Percentiles rank a stretch among this genome's conserved stretches.
Conservation (phyloP, 306 rosid genomes). For the Dicorynia guianensis region DNA sequence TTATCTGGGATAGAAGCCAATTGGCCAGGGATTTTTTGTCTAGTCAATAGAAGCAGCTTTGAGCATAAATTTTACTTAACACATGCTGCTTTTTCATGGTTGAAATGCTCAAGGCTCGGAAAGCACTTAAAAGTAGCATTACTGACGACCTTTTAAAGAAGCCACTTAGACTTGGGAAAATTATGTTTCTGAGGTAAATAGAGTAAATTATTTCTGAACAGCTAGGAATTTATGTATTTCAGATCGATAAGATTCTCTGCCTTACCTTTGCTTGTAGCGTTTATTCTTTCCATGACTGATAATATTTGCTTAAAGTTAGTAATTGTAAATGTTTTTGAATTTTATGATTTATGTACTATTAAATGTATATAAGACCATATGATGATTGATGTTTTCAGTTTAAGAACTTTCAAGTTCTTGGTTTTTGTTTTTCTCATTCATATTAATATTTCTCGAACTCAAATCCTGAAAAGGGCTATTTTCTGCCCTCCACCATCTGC, state of each 20-base stretch:
- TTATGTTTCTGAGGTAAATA: not conserved
- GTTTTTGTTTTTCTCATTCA: slow-evolving; percentile 21
- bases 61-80: too few relatives aligned
- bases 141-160: not conserved
- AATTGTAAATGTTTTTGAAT: slow-evolving; percentile 15
- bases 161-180: not conserved
- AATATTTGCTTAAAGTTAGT: slow-evolving; percentile 39
- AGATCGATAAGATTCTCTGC: not conserved
- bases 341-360: slow-evolving; percentile 29
- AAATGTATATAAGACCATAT: slow-evolving; percentile 11
- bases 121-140: too few relatives aligned
- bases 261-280: slow-evolving; percentile 20
- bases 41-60: too few relatives aligned
- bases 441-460: not conserved
- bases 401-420: slow-evolving; percentile 17
- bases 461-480: too few relatives aligned
- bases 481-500: too few relatives aligned
- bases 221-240: not conserved
- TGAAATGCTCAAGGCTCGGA: too few relatives aligned
- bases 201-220: not conserved
- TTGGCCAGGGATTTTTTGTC: too few relatives aligned
- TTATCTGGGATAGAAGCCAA: too few relatives aligned
- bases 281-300: slow-evolving; percentile 18
- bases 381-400: not conserved
- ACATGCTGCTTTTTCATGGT: too few relatives aligned